Conservation (phyloP, 2,329 filamentous ascomycete genomes). For the Tolypocladium cylindrosporum region DNA sequence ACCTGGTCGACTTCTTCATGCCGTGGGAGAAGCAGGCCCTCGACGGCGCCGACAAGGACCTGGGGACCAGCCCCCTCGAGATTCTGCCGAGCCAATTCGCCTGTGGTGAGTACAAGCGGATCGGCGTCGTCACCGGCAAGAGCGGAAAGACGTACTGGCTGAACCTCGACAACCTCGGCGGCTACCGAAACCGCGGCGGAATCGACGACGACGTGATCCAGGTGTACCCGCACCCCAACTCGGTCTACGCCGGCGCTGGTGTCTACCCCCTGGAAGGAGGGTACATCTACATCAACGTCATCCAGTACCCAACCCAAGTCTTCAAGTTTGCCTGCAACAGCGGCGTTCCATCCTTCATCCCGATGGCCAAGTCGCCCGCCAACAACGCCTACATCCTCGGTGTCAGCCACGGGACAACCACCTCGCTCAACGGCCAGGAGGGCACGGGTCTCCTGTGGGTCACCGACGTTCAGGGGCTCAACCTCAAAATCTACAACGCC, state of each 20-base stretch:
- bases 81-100: constrained; percentile 29
- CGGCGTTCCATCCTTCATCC: constrained; percentile 42
- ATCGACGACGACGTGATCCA: constrained; percentile 33
- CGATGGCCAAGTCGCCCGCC: constrained; percentile 38
- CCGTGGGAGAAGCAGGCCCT: constrained; percentile 40
- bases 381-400: constrained; percentile 43
- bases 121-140: constrained; percentile 41
- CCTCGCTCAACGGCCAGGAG: constrained; percentile 39
- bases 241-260: constrained; percentile 35
- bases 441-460: constrained; percentile 49
- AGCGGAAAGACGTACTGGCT: constrained; percentile 38
- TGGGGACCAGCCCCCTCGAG: constrained; percentile 36
- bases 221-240: constrained; percentile 31
- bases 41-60: constrained; percentile 39
- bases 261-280: constrained; percentile 39
- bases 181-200: constrained; percentile 25
- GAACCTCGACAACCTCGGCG: constrained; percentile 29
- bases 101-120: constrained; percentile 31
- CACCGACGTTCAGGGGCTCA: constrained; percentile 42
- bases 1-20: constrained; percentile 42
- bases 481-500: constrained; percentile 42
- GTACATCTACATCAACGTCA: constrained; percentile 40
- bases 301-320: constrained; percentile 42
- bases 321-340: constrained; percentile 46
- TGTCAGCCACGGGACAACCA: constrained; percentile 46